These are phyloP conservation scores for rapeseed (Brassica napus) DNA, from an alignment of 345 rosid genomes.

Conservation along the genomic window DNA sequence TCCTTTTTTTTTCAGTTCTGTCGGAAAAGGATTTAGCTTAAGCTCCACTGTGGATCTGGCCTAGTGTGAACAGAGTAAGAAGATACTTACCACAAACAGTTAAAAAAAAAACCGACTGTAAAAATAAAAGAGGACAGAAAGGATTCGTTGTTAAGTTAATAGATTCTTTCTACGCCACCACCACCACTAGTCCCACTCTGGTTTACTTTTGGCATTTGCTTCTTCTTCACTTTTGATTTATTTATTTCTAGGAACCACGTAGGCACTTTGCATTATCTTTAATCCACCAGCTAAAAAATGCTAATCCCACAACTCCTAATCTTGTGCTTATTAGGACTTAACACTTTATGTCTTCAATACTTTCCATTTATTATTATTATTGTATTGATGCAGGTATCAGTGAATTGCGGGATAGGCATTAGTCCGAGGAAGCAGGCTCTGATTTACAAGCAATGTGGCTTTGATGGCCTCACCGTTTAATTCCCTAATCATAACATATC, in stretches of 20 bases:
- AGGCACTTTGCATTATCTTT: slow-evolving; percentile 3
- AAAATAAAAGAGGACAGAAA: background rate
- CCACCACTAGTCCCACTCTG: slow-evolving; percentile 36
- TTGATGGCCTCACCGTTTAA: slow-evolving; percentile 84
- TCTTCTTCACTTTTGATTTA: slow-evolving; percentile 33
- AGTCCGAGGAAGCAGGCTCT: slow-evolving; percentile 95
- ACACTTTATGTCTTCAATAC: background rate
- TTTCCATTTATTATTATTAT: background rate
- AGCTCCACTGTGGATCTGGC: background rate
- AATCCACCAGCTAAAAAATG: background rate
- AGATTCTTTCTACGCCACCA: slow-evolving; percentile 30
- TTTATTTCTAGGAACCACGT: slow-evolving; percentile 32
- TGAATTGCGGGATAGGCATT: slow-evolving; percentile 83
- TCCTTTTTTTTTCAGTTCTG: background rate
- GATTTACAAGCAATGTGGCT: slow-evolving; percentile 93
- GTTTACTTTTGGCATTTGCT: slow-evolving; percentile 35
- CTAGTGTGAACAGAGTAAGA: slow-evolving; percentile 20
- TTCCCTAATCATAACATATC: slow-evolving; percentile 24
- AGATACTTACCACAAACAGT: slow-evolving; percentile 23
- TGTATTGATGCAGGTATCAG: slow-evolving; percentile 69
- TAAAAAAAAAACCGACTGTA: background rate
- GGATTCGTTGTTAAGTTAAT: slow-evolving; percentile 26
- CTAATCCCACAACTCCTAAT: background rate
- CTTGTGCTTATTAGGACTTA: background rate
- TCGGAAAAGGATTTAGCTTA: background rate